Base-by-base conservation (phyloP, 176 grass and related monocot genomes). In the Hsuehochloa calcarea region DNA sequence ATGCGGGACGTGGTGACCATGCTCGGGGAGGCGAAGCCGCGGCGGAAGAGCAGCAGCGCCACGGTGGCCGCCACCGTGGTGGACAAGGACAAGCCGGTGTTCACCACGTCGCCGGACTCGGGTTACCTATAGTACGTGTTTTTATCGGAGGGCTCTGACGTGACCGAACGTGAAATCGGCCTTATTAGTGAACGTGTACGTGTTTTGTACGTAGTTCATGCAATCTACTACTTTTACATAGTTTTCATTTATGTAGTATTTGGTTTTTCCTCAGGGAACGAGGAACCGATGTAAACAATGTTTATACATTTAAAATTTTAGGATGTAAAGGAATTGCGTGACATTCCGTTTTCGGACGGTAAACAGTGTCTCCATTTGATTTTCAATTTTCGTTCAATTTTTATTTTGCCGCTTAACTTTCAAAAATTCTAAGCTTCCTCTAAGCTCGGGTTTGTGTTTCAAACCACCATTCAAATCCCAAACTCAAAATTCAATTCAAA, bases 1-100 rank as follows among this genome's bases (percentile, higher is more conserved):
- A 98, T 96, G 96, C 78, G 96, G 54, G 96, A 98, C 77, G 96
- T 92, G 70, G 89, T 98, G 13, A 95, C 90, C 59, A 98, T 98
- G 96, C 93, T 98, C 17, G 85, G 69, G 0, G 96, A 98, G 88
- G 96, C 96, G 22, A 98, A 96, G 78, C 96, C 96, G 4, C 89
- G 93, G 38, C 84, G 96, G 71, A 99, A 99, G 86, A 97, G 94
- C 79, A 97, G 71, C 87, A 94, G 90, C 82, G 64, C 89, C 55
- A 87, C 85, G 4, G 88, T 87, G 52, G 80, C 84, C 25, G 84
- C 85, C 46, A 88, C 89, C 11, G 68, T 88, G 54, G 88, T 83
- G 39, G 84, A 84, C 60, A 99, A 96, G 91, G 93, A 99, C 85
- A 99, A 94, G 74, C 96, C 96, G 4, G 91, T 99, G 20, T 99